Conservation (phyloP, 192 early-diverging fungal genomes). For the Umbelopsis sp. region DNA sequence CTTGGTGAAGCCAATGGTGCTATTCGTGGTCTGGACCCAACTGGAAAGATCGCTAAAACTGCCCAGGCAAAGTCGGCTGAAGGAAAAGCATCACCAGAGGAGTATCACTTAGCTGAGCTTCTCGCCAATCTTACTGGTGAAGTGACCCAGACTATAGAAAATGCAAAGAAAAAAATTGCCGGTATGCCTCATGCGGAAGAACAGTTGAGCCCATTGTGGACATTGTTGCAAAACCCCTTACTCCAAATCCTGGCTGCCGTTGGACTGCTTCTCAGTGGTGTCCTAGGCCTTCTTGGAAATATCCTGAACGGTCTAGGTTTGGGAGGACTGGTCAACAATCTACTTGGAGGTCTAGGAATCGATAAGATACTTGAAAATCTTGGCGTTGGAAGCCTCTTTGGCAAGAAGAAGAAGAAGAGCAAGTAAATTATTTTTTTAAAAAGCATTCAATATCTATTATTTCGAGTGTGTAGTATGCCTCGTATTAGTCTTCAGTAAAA, state of each 20-base stretch:
- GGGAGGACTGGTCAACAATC: conserved; percentile 21
- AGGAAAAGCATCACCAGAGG: conserved; percentile 21
- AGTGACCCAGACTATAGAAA: conserved; percentile 24
- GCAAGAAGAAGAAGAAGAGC: conserved; percentile 7
- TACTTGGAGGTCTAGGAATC: conserved; percentile 25
- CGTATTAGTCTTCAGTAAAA: too few species aligned
- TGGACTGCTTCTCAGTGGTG: conserved; percentile 23
- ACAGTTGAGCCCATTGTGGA: conserved; percentile 22
- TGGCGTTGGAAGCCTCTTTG: conserved; percentile 17
- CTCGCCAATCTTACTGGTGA: conserved; percentile 24
- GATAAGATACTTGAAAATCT: conserved; percentile 27
- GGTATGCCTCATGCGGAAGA: conserved; percentile 25
- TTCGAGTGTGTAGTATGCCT: too few species aligned
- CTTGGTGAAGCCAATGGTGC: conserved; percentile 25
- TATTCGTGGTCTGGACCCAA: conserved; percentile 25
- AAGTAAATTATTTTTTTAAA: too few species aligned
- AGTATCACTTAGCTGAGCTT: conserved; percentile 20
- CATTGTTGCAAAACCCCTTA: conserved; percentile 25
- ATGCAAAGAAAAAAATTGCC: conserved; percentile 25
- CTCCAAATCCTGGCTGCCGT: conserved; percentile 29
- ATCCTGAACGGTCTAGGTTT: conserved; percentile 26
- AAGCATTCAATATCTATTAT: too few species aligned
- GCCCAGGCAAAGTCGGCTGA: conserved; percentile 19
- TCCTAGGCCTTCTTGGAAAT: conserved; percentile 23
- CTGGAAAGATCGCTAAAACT: conserved; percentile 21